These are phyloP conservation scores for Colletotrichum orchidophilum DNA, from an alignment of 2,329 filamentous ascomycete genomes.

Conservation along the genomic window DNA sequence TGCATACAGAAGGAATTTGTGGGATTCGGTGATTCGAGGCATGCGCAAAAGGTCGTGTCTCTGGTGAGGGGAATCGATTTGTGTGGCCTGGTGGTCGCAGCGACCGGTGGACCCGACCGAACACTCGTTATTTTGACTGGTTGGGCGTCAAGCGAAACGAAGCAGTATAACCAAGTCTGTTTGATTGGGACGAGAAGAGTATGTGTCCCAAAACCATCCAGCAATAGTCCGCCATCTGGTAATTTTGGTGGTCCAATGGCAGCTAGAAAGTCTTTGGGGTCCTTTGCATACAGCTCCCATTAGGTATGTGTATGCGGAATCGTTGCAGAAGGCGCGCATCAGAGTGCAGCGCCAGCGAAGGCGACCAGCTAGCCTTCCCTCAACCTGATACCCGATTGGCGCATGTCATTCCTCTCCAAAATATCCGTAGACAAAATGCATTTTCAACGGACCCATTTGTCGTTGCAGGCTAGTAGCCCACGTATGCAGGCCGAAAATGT, in stretches of 20 bases:
- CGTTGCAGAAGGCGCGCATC: conserved; percentile 13
- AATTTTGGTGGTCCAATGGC: conserved; percentile 46
- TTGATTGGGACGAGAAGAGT: conserved; percentile 23
- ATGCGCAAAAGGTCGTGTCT: conserved; percentile 14
- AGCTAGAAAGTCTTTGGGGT: conserved; percentile 37
- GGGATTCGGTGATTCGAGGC: conserved; percentile 30
- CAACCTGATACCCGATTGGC: conserved; percentile 18
- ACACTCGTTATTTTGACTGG: conserved; percentile 23
- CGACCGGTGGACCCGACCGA: conserved; percentile 22
- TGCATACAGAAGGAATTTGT: conserved; percentile 29
- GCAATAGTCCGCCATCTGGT: conserved; percentile 59
- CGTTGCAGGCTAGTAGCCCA: neutral
- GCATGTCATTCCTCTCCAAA: conserved; percentile 1
- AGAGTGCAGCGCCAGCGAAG: conserved; percentile 9
- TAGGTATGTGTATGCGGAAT: conserved; percentile 26
- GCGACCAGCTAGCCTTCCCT: conserved; percentile 13
- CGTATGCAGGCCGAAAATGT: neutral
- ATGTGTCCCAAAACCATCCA: conserved; percentile 46
- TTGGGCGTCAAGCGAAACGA: conserved; percentile 7
- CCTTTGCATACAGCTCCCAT: conserved; percentile 32
- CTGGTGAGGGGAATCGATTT: conserved; percentile 22
- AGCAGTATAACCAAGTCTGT: conserved; percentile 11
- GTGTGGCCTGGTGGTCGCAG: conserved; percentile 31
- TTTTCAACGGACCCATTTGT: neutral
- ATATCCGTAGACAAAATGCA: conserved; percentile 28